phyloP scores from a whole-genome alignment of 73 alveolate genomes.

The Paramecium tetraurelia region DNA sequence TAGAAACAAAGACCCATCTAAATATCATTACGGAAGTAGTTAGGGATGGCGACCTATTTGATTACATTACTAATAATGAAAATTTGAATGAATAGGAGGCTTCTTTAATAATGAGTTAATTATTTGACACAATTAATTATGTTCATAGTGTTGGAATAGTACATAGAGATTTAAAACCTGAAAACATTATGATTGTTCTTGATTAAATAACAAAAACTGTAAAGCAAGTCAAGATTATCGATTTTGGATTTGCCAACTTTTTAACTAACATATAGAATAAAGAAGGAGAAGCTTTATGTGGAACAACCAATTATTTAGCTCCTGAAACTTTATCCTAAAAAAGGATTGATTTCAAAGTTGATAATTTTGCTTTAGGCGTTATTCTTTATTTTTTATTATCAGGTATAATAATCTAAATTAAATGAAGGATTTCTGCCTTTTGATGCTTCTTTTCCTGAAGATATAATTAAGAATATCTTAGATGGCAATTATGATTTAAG shows the following conservation, averaged over 20 bases:
- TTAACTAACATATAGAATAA: constrained; percentile 46
- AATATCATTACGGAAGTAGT: constrained; percentile 71
- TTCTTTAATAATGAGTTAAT: constrained; percentile 62
- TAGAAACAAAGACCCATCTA: constrained; percentile 54
- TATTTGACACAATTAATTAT: constrained; percentile 71
- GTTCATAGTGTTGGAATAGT: constrained; percentile 84
- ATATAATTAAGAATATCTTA: neutral
- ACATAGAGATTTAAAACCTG: constrained; percentile 95
- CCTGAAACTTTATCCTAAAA: constrained; percentile 81
- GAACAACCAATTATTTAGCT: constrained; percentile 90
- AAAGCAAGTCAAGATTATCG: constrained; percentile 67
- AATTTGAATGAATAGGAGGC: constrained; percentile 71
- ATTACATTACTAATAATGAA: constrained; percentile 63
- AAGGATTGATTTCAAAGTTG: constrained; percentile 71
- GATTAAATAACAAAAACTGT: constrained; percentile 67
- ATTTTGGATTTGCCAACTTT: constrained; percentile 75
- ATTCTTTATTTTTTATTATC: constrained; percentile 42
- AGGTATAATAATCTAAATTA: neutral
- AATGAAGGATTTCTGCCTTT: neutral
- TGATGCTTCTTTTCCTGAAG: constrained; percentile 32
- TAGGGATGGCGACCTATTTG: constrained; percentile 78
- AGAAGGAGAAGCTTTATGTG: constrained; percentile 79
- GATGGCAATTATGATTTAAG: neutral
- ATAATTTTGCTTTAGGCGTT: constrained; percentile 46
- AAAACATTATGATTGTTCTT: constrained; percentile 72